These are phyloP conservation scores for Lactarius sp. DNA, from an alignment of 768 basidiomycete species.

Conservation along the genomic window DNA sequence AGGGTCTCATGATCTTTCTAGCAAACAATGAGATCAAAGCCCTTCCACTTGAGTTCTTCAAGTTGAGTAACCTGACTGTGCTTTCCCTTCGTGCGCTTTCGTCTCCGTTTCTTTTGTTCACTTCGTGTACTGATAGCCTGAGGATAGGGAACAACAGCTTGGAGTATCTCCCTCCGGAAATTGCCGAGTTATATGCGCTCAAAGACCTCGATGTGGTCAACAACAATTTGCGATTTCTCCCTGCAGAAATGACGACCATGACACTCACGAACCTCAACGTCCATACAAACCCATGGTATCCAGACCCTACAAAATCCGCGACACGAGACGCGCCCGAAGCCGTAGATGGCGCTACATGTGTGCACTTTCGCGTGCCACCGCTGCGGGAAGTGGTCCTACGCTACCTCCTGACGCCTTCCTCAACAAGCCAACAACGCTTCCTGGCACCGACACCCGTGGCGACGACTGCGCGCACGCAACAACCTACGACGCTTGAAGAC, in stretches of 20 bases:
- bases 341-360: background rate
- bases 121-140: background rate
- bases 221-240: slow-evolving; percentile 23
- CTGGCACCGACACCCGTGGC: background rate
- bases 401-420: slow-evolving; percentile 19
- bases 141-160: slow-evolving; percentile 21
- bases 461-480: background rate
- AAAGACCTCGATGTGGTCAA: slow-evolving; percentile 23
- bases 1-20: slow-evolving; percentile 22
- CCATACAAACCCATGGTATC: slow-evolving; percentile 23
- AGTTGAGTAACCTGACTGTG: slow-evolving; percentile 23
- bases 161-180: slow-evolving; percentile 20
- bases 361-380: slow-evolving; percentile 17
- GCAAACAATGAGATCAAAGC: slow-evolving; percentile 20
- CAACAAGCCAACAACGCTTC: background rate
- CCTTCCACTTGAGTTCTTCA: slow-evolving; percentile 23
- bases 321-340: background rate
- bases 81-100: slow-evolving; percentile 21
- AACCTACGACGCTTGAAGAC: slow-evolving; percentile 17
- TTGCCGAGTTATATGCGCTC: slow-evolving; percentile 18
- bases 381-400: slow-evolving; percentile 24
- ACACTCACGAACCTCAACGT: slow-evolving; percentile 18
- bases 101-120: background rate
- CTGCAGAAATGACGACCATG: slow-evolving; percentile 23
- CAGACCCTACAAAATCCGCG: slow-evolving; percentile 4